Percentiles rank a stretch among this genome's conserved stretches.
phyloP scores from a whole-genome alignment of 371 early-diverging fungal species.

The Syncephalastrum sp. region DNA sequence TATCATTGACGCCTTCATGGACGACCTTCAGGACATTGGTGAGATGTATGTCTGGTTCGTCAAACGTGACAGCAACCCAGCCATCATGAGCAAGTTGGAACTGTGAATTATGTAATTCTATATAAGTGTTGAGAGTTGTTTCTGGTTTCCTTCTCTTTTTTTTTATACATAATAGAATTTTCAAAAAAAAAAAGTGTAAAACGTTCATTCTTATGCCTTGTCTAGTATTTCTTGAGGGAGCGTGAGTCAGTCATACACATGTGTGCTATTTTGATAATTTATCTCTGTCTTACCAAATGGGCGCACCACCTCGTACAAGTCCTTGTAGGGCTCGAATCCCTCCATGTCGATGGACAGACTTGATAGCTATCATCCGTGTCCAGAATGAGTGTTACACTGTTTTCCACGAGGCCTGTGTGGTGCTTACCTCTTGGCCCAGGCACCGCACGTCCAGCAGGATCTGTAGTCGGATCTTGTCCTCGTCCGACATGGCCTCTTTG shows the following conservation, averaged over 20 bases:
- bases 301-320: slow-evolving; percentile 17
- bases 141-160: neutral
- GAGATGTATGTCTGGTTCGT: slow-evolving; percentile 53
- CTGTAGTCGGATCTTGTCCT: slow-evolving; percentile 64
- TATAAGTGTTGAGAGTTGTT: neutral
- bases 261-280: neutral
- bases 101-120: slow-evolving; percentile 8
- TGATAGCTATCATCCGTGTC: slow-evolving; percentile 5
- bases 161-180: slow-evolving; percentile 1
- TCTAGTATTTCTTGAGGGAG: neutral
- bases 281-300: slow-evolving; percentile 20
- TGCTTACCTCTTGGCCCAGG: slow-evolving; percentile 49
- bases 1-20: slow-evolving; percentile 35
- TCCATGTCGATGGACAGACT: slow-evolving; percentile 12
- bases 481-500: slow-evolving; percentile 27
- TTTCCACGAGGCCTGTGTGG: too few species aligned
- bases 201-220: neutral
- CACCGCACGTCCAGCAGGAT: slow-evolving; percentile 53
- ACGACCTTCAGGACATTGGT: slow-evolving; percentile 33
- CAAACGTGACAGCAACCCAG: slow-evolving; percentile 24
- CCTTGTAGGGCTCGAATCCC: slow-evolving; percentile 13
- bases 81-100: slow-evolving; percentile 19
- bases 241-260: too few species aligned
- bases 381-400: neutral
- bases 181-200: slow-evolving; percentile 5